A percentile compares a stretch with the other conserved stretches of the same genome.
Conservation (phyloP, 495 filamentous ascomycete species). For the Hyaloscypha bicolor region DNA sequence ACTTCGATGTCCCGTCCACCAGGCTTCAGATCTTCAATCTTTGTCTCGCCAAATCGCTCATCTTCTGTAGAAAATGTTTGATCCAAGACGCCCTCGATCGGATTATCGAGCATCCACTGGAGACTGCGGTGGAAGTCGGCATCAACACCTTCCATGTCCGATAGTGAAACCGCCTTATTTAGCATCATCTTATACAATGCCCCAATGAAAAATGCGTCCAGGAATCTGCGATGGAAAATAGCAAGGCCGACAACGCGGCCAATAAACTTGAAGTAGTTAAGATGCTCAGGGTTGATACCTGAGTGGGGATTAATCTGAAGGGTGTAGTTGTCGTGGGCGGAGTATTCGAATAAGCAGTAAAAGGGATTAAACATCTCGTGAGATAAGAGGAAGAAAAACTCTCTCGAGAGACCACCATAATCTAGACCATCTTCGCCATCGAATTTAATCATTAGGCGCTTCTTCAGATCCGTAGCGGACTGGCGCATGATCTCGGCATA, state of each 20-base stretch:
- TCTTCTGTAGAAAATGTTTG: constrained; percentile 95
- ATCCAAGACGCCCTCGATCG: constrained; percentile 88
- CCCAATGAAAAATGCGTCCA: constrained; percentile 99
- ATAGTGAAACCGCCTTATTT: constrained; percentile 84
- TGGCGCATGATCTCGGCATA: constrained; percentile 98
- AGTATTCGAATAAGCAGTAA: constrained; percentile 99
- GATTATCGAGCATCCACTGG: constrained; percentile 96
- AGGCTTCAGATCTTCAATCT: constrained; percentile 90
- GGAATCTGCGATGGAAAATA: constrained; percentile 97
- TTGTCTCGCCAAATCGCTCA: constrained; percentile 92
- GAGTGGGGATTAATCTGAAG: constrained; percentile 99
- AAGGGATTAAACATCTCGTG: constrained; percentile 99
- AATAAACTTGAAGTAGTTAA: constrained; percentile 99
- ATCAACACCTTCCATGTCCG: constrained; percentile 99
- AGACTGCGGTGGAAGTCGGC: constrained; percentile 94
- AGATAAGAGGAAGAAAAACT: constrained; percentile 99
- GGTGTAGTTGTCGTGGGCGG: constrained; percentile 99
- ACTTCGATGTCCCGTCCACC: constrained; percentile 90
- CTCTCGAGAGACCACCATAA: constrained; percentile 97
- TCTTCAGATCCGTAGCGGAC: constrained; percentile 95
- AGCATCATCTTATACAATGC: constrained; percentile 99
- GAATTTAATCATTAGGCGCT: constrained; percentile 99
- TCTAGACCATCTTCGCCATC: constrained; percentile 98
- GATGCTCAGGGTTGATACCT: constrained; percentile 98
- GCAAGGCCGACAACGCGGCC: constrained; percentile 95